Conservation (phyloP, 2,329 filamentous ascomycete species). For the Stagonosporopsis cucurbitacearum region DNA sequence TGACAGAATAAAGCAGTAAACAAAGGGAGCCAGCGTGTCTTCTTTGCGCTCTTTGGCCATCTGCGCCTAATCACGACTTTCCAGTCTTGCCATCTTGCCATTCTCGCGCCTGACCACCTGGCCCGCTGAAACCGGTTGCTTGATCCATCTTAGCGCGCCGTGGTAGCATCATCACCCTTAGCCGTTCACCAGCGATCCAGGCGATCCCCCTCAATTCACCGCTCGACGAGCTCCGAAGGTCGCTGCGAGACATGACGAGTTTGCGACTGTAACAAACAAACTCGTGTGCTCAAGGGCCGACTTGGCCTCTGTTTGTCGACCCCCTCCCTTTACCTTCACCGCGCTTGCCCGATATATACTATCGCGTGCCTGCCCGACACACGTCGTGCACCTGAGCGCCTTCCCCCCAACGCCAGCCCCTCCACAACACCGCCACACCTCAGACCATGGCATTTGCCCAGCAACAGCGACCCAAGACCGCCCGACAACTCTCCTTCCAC, state of each 20-base stretch:
- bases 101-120: slow-evolving; percentile 24
- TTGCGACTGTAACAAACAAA: slow-evolving; percentile 20
- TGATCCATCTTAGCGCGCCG: slow-evolving; percentile 28
- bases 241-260: slow-evolving; percentile 31
- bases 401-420: slow-evolving; percentile 19
- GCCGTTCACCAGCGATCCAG: slow-evolving; percentile 16
- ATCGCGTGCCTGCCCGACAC: slow-evolving; percentile 24
- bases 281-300: slow-evolving; percentile 16
- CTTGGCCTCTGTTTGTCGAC: neutral
- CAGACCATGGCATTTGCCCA: slow-evolving; percentile 48
- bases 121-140: slow-evolving; percentile 23
- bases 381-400: slow-evolving; percentile 16
- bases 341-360: slow-evolving; percentile 18
- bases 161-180: slow-evolving; percentile 33
- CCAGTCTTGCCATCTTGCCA: no score
- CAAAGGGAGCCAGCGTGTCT: slow-evolving; percentile 4
- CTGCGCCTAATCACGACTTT: slow-evolving; percentile 17
- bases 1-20: neutral
- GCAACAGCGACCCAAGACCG: slow-evolving; percentile 46
- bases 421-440: slow-evolving; percentile 10
- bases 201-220: slow-evolving; percentile 25
- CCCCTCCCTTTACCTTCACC: slow-evolving; percentile 4
- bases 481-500: slow-evolving; percentile 46
- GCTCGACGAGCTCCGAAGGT: slow-evolving; percentile 20
- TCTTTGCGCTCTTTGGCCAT: neutral